Conservation (phyloP, 2,329 filamentous ascomycete genomes). For the Trichoderma gracile region DNA sequence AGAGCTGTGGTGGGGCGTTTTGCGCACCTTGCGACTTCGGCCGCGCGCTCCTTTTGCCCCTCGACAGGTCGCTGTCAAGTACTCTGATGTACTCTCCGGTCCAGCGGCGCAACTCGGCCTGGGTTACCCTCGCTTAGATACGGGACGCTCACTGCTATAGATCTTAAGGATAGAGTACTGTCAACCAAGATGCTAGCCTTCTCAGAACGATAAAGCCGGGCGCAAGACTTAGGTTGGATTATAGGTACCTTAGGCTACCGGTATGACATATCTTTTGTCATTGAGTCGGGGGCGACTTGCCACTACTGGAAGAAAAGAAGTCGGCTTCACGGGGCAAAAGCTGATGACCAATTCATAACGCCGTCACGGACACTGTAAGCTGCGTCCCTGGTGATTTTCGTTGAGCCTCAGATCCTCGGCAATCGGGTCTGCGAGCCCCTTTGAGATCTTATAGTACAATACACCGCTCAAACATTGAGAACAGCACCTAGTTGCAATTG, state of each 20-base stretch:
- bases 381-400: slow-evolving; percentile 14
- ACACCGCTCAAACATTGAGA: neutral
- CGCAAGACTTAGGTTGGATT: neutral
- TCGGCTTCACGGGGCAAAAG: neutral
- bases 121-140: slow-evolving; percentile 13
- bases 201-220: neutral
- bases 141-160: slow-evolving; percentile 10
- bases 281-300: slow-evolving; percentile 3
- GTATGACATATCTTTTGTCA: neutral
- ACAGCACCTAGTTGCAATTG: neutral
- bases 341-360: neutral
- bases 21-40: neutral
- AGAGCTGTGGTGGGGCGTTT: neutral
- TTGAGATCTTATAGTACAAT: neutral
- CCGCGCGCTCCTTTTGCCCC: slow-evolving; percentile 9
- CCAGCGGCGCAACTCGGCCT: slow-evolving; percentile 21
- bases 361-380: neutral
- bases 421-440: neutral
- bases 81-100: neutral
- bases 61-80: neutral
- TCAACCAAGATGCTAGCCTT: neutral
- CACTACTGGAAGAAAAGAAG: neutral
- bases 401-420: slow-evolving; percentile 16
- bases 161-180: too few species aligned
- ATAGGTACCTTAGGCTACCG: neutral